Evolutionary conservation across 1,284 basidiomycete genomes (phyloP).

Genomic region (Porodaedalea pini): DNA sequence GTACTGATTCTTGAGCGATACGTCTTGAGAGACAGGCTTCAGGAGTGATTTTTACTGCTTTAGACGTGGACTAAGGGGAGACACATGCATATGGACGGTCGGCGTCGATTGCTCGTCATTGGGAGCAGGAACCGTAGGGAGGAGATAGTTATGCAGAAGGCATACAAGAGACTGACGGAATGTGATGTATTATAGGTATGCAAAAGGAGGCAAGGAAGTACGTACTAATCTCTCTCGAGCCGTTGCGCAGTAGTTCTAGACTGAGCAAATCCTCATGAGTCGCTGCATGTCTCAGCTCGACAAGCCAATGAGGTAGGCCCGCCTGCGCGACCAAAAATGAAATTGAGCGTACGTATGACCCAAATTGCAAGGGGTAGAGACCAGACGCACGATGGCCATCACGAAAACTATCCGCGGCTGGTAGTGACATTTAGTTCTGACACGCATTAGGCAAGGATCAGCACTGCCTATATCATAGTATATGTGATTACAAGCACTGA

Average conservation of each 20-base stretch:
- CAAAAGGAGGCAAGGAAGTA: background rate
- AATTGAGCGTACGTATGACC: constrained; percentile 86
- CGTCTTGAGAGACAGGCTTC: constrained; percentile 59
- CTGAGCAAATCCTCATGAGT: constrained; percentile 96
- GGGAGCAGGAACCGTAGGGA: constrained; percentile 65
- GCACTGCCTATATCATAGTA: too few relatives aligned
- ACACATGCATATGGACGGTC: constrained; percentile 20
- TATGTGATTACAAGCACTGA: too few relatives aligned
- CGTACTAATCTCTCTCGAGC: constrained; percentile 61
- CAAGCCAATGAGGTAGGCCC: constrained; percentile 83
- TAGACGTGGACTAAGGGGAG: constrained; percentile 54
- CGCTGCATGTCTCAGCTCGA: constrained; percentile 90
- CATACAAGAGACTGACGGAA: constrained; percentile 63
- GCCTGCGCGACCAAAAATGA: constrained; percentile 84
- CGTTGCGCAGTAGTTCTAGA: constrained; percentile 75
- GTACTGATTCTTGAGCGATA: constrained; percentile 51
- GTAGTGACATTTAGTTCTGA: too few relatives aligned
- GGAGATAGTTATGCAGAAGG: constrained; percentile 79
- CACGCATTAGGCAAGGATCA: too few relatives aligned
- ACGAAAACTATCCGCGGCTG: too few relatives aligned
- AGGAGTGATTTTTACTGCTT: constrained; percentile 65
- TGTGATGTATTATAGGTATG: background rate
- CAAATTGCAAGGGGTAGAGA: constrained; percentile 91
- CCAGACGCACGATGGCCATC: constrained; percentile 85
- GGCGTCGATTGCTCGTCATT: constrained; percentile 29